Evolutionary conservation across 306 rosid species (phyloP).

Genomic region (Malus fusca): DNA sequence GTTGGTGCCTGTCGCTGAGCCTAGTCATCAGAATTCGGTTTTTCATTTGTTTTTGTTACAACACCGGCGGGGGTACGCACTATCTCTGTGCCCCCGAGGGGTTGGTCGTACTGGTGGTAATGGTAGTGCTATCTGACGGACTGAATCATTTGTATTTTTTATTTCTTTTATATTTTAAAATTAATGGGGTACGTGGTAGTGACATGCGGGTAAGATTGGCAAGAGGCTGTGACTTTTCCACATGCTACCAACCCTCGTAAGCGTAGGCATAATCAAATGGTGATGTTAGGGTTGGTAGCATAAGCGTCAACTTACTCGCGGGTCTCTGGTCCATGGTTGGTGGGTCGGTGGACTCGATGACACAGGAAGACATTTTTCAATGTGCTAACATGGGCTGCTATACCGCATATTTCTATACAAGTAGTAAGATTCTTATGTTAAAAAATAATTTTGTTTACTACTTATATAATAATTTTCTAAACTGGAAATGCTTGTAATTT

Average conservation of each 20-base stretch:
- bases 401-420: too few species aligned
- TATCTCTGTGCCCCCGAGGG: too few species aligned
- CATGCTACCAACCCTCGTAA: not conserved
- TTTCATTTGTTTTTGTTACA: too few species aligned
- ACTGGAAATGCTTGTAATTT: too few species aligned
- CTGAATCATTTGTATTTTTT: not conserved
- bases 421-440: too few species aligned
- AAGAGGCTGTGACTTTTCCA: not conserved
- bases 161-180: too few species aligned
- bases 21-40: not conserved
- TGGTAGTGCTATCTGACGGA: too few species aligned
- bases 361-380: fast-evolving
- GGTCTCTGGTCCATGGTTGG: not conserved
- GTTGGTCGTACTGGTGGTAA: too few species aligned
- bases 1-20: not conserved
- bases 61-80: too few species aligned
- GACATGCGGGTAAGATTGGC: not conserved
- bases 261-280: not conserved
- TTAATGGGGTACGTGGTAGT: not conserved
- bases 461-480: too few species aligned
- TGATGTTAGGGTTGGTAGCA: not conserved
- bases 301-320: not conserved
- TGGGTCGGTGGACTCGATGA: not conserved
- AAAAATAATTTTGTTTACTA: fast-evolving
- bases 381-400: fast-evolving